Conservation (phyloP, 106 monocot species). For the Triglochin maritima region DNA sequence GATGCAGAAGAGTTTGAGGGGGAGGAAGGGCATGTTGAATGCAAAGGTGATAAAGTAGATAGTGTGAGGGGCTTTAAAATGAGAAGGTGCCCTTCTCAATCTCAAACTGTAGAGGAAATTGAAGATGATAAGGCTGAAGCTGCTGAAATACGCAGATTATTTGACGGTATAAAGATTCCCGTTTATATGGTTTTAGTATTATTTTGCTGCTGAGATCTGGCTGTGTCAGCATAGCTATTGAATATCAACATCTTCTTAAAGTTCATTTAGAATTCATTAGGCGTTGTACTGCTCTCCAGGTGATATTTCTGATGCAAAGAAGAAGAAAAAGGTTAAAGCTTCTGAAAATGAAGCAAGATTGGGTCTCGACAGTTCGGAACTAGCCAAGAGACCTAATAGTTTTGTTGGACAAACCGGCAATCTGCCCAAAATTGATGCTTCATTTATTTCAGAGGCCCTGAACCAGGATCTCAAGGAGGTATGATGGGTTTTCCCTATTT, state of each 20-base stretch:
- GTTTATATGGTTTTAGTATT: too few relatives aligned
- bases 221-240: too few relatives aligned
- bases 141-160: slow-evolving; percentile 42
- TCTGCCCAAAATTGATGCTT: slow-evolving; percentile 21
- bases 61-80: slow-evolving; percentile 81
- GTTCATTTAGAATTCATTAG: too few relatives aligned
- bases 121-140: slow-evolving; percentile 86
- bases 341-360: slow-evolving; percentile 13
- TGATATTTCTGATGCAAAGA: slow-evolving; percentile 47
- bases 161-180: slow-evolving; percentile 47
- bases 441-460: slow-evolving; percentile 31
- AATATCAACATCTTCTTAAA: too few relatives aligned
- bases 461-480: slow-evolving; percentile 46
- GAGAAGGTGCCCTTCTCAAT: slow-evolving; percentile 65
- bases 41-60: slow-evolving; percentile 48
- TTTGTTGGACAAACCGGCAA: slow-evolving; percentile 20
- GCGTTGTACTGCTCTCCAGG: slow-evolving; percentile 29
- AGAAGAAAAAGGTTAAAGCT: slow-evolving; percentile 43
- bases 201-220: too few relatives aligned
- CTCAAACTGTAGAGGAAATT: slow-evolving; percentile 75
- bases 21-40: slow-evolving; percentile 36
- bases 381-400: slow-evolving; percentile 23
- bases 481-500: neutral
- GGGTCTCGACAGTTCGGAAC: slow-evolving; percentile 26
- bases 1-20: slow-evolving; percentile 94